Conservation (phyloP, 768 basidiomycete genomes). For the Lactifluus piperatus region DNA sequence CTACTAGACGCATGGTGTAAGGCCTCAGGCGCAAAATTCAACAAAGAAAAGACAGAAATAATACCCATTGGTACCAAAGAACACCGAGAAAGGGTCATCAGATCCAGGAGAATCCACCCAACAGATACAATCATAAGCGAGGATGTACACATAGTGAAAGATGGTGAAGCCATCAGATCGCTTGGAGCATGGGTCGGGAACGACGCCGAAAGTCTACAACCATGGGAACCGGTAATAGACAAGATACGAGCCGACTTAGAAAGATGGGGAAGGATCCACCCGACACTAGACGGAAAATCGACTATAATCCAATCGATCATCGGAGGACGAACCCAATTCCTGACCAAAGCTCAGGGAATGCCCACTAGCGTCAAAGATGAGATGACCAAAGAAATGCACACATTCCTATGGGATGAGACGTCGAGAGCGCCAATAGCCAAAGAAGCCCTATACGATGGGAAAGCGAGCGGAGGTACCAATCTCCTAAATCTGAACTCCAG, state of each 20-base stretch:
- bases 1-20: constrained; percentile 34
- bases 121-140: not conserved
- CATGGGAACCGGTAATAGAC: constrained; percentile 13
- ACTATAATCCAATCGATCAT: constrained; percentile 20
- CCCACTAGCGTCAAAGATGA: constrained; percentile 20
- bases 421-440: too few species aligned
- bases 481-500: too few species aligned
- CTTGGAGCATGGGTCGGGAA: not conserved
- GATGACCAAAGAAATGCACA: constrained; percentile 10
- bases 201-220: not conserved
- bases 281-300: constrained; percentile 17
- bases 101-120: not conserved
- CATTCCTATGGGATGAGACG: constrained; percentile 1
- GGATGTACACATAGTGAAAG: not conserved
- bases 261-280: constrained; percentile 14
- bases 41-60: constrained; percentile 32
- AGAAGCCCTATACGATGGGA: too few species aligned
- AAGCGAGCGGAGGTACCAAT: too few species aligned
- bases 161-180: not conserved
- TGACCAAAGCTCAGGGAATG: constrained; percentile 27
- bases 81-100: not conserved
- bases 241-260: constrained; percentile 10
- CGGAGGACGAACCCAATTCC: constrained; percentile 26
- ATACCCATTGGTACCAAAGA: constrained; percentile 28
- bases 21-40: constrained; percentile 36